Evolutionary conservation across 345 rosid species (phyloP).

Genomic region (Corchorus capsularis): DNA sequence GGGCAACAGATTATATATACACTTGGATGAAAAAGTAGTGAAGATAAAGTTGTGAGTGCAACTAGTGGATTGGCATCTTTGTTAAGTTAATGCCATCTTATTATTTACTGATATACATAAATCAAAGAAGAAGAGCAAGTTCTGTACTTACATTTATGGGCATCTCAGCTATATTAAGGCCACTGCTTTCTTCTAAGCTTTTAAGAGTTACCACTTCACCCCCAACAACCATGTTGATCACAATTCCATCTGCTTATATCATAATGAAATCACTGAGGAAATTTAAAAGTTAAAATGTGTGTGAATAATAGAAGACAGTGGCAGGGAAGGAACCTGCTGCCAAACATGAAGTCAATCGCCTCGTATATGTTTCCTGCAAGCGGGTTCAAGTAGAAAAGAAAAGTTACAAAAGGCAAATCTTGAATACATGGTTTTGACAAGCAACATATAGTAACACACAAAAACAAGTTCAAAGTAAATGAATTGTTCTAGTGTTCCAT

Average conservation of each 20-base stretch:
- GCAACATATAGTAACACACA: not conserved
- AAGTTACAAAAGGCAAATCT: not conserved
- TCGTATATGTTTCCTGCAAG: conserved; percentile 75
- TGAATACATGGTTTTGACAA: not conserved
- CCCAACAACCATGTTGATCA: conserved; percentile 90
- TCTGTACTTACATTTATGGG: conserved; percentile 68
- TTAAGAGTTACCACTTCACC: conserved; percentile 85
- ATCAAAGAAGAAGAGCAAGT: not conserved
- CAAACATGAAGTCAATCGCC: conserved; percentile 78
- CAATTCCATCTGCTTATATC: conserved; percentile 73
- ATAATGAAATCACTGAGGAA: conserved; percentile 10
- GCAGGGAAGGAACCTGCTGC: conserved; percentile 66
- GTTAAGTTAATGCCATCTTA: not conserved
- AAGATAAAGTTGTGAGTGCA: not conserved
- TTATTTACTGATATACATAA: conserved; percentile 9
- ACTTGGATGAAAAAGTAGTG: not conserved
- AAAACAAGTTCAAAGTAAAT: conserved; percentile 6
- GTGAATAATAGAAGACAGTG: not conserved
- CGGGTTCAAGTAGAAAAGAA: not conserved
- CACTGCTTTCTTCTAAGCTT: conserved; percentile 73
- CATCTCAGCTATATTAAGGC: conserved; percentile 79
- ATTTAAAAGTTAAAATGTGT: conserved; percentile 8
- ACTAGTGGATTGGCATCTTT: not conserved
- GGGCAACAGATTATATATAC: not conserved
- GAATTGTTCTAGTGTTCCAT: not conserved